phyloP scores from a whole-genome alignment of 495 filamentous ascomycete species.

The Penicillium tannophilum region DNA sequence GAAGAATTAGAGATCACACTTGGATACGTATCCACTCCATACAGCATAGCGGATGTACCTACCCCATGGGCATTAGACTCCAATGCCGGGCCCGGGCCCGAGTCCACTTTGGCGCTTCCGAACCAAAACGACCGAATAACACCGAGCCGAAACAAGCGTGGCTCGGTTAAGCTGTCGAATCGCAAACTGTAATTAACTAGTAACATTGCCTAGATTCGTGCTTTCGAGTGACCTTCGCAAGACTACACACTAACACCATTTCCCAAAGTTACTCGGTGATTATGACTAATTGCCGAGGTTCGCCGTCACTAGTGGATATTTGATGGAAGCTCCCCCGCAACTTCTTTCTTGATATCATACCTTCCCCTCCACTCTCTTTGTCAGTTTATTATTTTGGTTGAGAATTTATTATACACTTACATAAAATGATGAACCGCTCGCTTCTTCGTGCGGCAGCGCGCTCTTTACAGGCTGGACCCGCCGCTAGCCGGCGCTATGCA shows the following conservation, averaged over 20 bases:
- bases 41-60: slow-evolving; percentile 3
- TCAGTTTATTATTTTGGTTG: slow-evolving; percentile 8
- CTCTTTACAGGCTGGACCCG: slow-evolving; percentile 29
- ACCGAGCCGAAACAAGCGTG: slow-evolving; percentile 15
- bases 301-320: slow-evolving; percentile 30
- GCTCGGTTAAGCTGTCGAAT: neutral
- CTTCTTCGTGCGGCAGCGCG: slow-evolving; percentile 41
- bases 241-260: neutral
- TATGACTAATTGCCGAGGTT: slow-evolving; percentile 31
- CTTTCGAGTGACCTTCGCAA: neutral
- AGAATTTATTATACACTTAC: neutral
- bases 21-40: neutral
- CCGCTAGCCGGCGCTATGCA: slow-evolving; percentile 42
- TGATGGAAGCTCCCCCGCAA: slow-evolving; percentile 34
- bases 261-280: slow-evolving; percentile 12
- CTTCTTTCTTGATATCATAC: slow-evolving; percentile 6
- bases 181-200: neutral
- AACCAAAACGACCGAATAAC: slow-evolving; percentile 22
- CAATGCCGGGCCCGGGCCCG: neutral
- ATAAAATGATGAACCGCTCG: slow-evolving; percentile 39
- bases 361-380: neutral
- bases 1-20: neutral
- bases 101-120: neutral
- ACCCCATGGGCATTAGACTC: slow-evolving; percentile 5
- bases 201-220: neutral